Conservation (phyloP, 139 green algal species). For the Raphidocelis subcapitata region DNA sequence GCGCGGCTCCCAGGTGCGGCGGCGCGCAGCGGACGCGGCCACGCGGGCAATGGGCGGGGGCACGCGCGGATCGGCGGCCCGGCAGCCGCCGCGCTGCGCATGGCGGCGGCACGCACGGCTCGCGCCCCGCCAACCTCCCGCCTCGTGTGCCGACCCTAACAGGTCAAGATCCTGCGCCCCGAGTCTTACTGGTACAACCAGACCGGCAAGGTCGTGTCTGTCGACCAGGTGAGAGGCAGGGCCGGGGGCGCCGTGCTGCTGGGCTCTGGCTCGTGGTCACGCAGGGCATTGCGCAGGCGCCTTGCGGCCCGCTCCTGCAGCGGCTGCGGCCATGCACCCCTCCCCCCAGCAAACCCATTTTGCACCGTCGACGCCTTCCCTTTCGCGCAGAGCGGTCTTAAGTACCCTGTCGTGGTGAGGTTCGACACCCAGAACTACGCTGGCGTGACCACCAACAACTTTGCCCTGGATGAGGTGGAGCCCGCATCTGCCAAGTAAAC, state of each 20-base stretch:
- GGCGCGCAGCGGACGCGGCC: background rate
- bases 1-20: slow-evolving; percentile 69
- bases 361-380: too few relatives aligned
- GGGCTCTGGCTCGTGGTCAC: too few relatives aligned
- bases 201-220: slow-evolving; percentile 96
- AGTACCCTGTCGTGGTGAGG: slow-evolving; percentile 96
- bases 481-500: slow-evolving; percentile 18
- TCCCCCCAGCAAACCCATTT: too few relatives aligned
- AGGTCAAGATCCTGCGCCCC: slow-evolving; percentile 96
- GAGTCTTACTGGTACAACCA: slow-evolving; percentile 99
- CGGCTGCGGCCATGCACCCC: too few relatives aligned
- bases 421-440: slow-evolving; percentile 99
- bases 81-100: too few relatives aligned
- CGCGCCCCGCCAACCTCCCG: background rate
- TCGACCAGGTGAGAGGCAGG: slow-evolving; percentile 88
- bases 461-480: slow-evolving; percentile 89
- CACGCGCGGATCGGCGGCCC: too few relatives aligned
- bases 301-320: too few relatives aligned
- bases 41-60: background rate
- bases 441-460: slow-evolving; percentile 98
- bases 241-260: too few relatives aligned
- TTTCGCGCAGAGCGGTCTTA: slow-evolving; percentile 95
- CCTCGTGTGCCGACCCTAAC: background rate
- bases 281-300: too few relatives aligned
- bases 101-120: background rate